Percentiles rank a stretch among this genome's conserved stretches.
Evolutionary conservation across 768 basidiomycete genomes (phyloP).

Genomic region (Arthromyces matolae): DNA sequence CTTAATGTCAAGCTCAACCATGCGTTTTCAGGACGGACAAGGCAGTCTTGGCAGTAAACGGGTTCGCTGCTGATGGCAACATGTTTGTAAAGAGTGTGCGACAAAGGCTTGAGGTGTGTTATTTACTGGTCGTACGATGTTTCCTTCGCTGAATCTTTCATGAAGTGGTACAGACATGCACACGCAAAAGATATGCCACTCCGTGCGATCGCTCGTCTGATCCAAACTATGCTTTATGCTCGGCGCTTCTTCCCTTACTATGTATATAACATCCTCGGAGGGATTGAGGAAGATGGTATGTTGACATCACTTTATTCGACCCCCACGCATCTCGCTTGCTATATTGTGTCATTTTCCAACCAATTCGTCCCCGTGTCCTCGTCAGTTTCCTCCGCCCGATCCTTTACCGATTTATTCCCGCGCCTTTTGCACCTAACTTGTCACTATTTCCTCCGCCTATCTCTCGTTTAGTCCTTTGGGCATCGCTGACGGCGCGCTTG

Average conservation of each 20-base stretch:
- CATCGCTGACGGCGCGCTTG: conserved; percentile 20
- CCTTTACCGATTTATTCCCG: conserved; percentile 45
- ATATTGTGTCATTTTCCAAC: conserved; percentile 9
- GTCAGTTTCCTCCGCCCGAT: conserved; percentile 31
- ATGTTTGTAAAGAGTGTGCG: conserved; percentile 96
- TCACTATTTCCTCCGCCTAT: conserved; percentile 17
- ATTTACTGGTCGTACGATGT: neutral
- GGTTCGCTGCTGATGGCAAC: conserved; percentile 96
- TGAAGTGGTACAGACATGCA: conserved; percentile 94
- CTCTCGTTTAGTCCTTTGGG: conserved; percentile 15
- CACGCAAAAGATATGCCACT: conserved; percentile 98
- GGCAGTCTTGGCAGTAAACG: conserved; percentile 92
- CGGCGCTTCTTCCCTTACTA: conserved; percentile 98
- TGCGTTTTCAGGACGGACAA: conserved; percentile 70
- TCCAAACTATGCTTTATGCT: conserved; percentile 97
- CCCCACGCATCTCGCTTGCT: conserved; percentile 8
- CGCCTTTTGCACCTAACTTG: conserved; percentile 16
- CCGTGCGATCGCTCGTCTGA: conserved; percentile 92
- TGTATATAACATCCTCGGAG: conserved; percentile 93
- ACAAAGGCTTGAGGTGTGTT: conserved; percentile 87
- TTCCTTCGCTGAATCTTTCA: neutral
- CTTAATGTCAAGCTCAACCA: neutral
- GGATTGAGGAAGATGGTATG: conserved; percentile 94
- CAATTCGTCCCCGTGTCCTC: conserved; percentile 15
- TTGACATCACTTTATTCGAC: conserved; percentile 16